Evolutionary conservation across 225 moss, liverwort and hornwort species (phyloP), one percentile per base, ranked within the genome.

Genomic region (Physcomitrium patens): DNA sequence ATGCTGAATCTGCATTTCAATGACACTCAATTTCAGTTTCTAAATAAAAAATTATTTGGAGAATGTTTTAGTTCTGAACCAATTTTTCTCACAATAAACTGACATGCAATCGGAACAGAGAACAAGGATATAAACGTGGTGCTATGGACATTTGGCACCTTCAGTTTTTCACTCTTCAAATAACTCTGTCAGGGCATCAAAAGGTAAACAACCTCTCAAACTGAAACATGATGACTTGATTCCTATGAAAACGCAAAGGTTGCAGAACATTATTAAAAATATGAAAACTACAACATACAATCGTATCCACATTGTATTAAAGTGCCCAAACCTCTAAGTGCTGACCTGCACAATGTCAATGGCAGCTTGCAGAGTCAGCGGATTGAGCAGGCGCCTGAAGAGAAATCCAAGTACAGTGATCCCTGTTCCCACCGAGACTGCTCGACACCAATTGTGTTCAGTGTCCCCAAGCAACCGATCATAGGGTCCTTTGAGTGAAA

Each of bases 401-500:
- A 95, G 80, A 64, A 95, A 65, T 23, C 91, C 89, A 49, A 99
- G 81, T 27, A 99, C 95, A 45, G 89, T 89, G 66, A 99, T 91
- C 60, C 99, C 99, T 58, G 95, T 99, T 37, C 99, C 99, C 17
- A 77, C 87, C 5, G 78, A 85, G 67, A 99, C 99, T 37, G 99
- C 95, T 80, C 93, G 85, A 81, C 95, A 99, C 99, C 99, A 99
- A 72, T 95, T 99, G 53, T 95, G 93, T 85, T 99, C 99, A 18
- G 99, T 99, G 44, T 93, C 86, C 28, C 99, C 99, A 12, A 93
- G 85, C 76, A 86, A 68, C 57, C 95, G 84, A 37, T 93, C 90
- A 69, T 92, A 85, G 1, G 91, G 85, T 37, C 91, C 93, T 53
- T 85, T 87, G 48, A 94, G 87, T 73, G 50, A 15, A 53, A 79